Conservation (phyloP, 2,329 filamentous ascomycete species). For the Pseudogymnoascus sp. region DNA sequence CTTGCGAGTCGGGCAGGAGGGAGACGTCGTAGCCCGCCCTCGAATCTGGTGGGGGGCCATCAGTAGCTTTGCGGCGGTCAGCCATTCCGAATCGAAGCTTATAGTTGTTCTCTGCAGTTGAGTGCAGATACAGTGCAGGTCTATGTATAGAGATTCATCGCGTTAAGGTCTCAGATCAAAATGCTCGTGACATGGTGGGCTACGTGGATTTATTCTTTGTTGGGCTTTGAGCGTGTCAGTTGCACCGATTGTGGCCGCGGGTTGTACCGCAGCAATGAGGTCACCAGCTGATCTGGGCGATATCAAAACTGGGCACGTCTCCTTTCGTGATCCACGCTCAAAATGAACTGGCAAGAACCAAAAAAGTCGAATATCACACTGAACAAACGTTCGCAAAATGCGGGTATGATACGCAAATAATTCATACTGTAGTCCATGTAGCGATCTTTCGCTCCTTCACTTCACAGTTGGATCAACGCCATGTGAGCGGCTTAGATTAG, state of each 20-base stretch:
- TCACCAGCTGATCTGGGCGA: background rate
- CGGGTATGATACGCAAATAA: background rate
- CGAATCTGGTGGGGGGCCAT: constrained; percentile 52
- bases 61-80: constrained; percentile 33
- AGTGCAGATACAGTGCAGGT: background rate
- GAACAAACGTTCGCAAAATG: background rate
- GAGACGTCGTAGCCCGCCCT: constrained; percentile 62
- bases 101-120: constrained; percentile 4
- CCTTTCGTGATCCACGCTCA: background rate
- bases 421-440: background rate
- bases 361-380: background rate
- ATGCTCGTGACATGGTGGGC: constrained; percentile 3
- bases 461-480: background rate
- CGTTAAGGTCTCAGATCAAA: background rate
- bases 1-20: constrained; percentile 70
- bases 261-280: constrained; percentile 1
- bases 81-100: constrained; percentile 25
- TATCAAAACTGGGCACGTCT: constrained; percentile 7
- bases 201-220: constrained; percentile 6
- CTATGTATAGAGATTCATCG: background rate
- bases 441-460: background rate
- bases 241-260: constrained; percentile 5
- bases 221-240: background rate
- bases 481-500: background rate
- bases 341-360: background rate